Base-by-base conservation (phyloP, 2,329 filamentous ascomycete genomes). In the Aureobasidium melanogenum region DNA sequence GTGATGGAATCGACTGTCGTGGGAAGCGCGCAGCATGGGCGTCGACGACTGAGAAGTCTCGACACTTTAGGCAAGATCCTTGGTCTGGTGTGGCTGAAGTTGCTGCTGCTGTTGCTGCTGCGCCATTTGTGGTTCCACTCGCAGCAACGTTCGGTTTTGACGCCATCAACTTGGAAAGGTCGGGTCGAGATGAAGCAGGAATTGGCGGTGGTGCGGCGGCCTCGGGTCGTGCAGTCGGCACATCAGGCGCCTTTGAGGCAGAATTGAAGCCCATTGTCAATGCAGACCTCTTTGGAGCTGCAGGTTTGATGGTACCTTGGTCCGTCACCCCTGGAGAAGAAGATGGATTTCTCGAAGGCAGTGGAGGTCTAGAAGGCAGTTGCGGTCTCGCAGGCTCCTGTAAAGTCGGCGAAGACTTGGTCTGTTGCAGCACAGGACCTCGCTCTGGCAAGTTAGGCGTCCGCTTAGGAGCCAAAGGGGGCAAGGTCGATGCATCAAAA, bases 41-140 rank as follows among this genome's bases (percentile, higher is more conserved):
- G 74, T 97, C 94, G 0, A 91, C 88, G 0, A 76, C 85, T 7
- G 89, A 91, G 74, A 95, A 97, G 75, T 97, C 92, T 65, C 92
- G 85, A 71, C 94, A 97, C 62, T 85, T 77, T 57, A 96, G 80
- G 72, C 94, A 97, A n/a, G 68, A 69, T 5, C 69, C 68, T n/a
- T 63, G 63, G 41, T 66, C 63, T 19, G 57, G 30, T 17, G 51
- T 36, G 10, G 64, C 28, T 26, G 41, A 71, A 39, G 63, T 52
- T 63, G 57, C 47, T 38, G 64, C 54, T 63, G 56, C 46, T 39
- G 63, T 47, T 63, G 54, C 46, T 61, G 63, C 34, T 62, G 67
- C 24, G 46, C 65, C 15, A 51, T 55, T 61, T 43, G 75, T 24
- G 75, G 75, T 26, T 46, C 54, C 46, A 65, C 41, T 26, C 34